Conservation (phyloP, 1,284 basidiomycete species). For the Pyrrhoderma lamaoense region DNA sequence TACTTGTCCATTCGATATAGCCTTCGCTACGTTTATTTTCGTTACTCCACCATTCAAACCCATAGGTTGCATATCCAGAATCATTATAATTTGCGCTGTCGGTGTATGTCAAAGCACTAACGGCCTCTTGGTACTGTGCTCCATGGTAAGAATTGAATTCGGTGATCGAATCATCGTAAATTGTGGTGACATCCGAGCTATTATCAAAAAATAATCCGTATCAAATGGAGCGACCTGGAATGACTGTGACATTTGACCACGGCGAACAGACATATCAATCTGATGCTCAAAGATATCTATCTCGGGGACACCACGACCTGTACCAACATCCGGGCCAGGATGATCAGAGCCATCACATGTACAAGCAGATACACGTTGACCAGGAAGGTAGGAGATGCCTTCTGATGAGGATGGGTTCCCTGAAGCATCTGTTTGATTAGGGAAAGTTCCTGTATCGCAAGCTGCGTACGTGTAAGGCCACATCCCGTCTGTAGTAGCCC, state of each 20-base stretch:
- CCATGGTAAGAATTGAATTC: slow-evolving; percentile 40
- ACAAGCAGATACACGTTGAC: slow-evolving; percentile 37
- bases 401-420: slow-evolving; percentile 24
- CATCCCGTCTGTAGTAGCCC: slow-evolving; percentile 38
- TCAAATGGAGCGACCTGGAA: slow-evolving; percentile 38
- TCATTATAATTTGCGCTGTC: slow-evolving; percentile 27
- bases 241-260: slow-evolving; percentile 36
- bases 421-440: slow-evolving; percentile 29
- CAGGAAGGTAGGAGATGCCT: slow-evolving; percentile 39
- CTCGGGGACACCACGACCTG: slow-evolving; percentile 44
- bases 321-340: slow-evolving; percentile 39
- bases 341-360: slow-evolving; percentile 43
- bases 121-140: slow-evolving; percentile 42
- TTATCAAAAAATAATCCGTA: slow-evolving; percentile 29
- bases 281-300: slow-evolving; percentile 52
- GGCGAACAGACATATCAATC: slow-evolving; percentile 22
- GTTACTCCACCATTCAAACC: slow-evolving; percentile 35
- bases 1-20: slow-evolving; percentile 44
- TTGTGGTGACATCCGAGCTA: slow-evolving; percentile 27
- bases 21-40: slow-evolving; percentile 32
- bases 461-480: slow-evolving; percentile 38
- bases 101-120: slow-evolving; percentile 31
- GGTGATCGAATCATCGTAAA: slow-evolving; percentile 27
- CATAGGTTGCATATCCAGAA: slow-evolving; percentile 27
- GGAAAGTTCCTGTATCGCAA: slow-evolving; percentile 41